Base-by-base conservation (phyloP, 768 basidiomycete species). In the Leccinellum albellum region DNA sequence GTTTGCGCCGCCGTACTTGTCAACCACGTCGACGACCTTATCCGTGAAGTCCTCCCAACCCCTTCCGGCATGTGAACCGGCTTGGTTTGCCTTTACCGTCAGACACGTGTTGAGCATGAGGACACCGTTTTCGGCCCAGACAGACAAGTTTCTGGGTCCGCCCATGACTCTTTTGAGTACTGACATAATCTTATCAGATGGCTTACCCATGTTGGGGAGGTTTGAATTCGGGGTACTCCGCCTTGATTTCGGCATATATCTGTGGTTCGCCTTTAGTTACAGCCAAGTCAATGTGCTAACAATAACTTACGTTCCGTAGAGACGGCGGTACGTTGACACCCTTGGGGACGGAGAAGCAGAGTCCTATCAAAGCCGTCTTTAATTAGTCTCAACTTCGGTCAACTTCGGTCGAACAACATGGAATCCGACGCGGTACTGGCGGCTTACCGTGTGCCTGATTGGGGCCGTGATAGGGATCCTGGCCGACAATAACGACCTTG, bases 41-140 rank as follows among this genome's bases (percentile, higher is more conserved):
- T 82, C 90, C 4, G 94, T 97, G 69, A 96, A 97, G 51, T 80
- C 73, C 70, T 97, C 93, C 95, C 95, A 97, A 55, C 95, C 95
- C 71, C 80, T 86, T 64, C 84, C 82, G 40, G 86, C 82, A 72
- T 97, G 95, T 51, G 93, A 94, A 35, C 82, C 89, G 17, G 95
- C 83, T 54, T 81, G 64, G 55, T 80, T 80, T 0, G 89, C 88
- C 53, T 83, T 82, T 37, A 97, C 95, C 2, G 95, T 96, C 50
- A 98, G 79, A 57, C 87, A 89, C n/a, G 93, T 91, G 75, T 97
- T 98, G 48, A 97, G 82, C 71, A 96, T 82, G 58, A 97, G 78
- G 40, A 98, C 94, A 51, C 95, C 95, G 56, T 87, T 86, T 58
- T 83, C 76, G 1, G 94, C 91, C 88, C 92, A 94, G 20, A 78